Base-by-base conservation (phyloP, 352 stramenopile genomes). In the Aphanomyces astaci region DNA sequence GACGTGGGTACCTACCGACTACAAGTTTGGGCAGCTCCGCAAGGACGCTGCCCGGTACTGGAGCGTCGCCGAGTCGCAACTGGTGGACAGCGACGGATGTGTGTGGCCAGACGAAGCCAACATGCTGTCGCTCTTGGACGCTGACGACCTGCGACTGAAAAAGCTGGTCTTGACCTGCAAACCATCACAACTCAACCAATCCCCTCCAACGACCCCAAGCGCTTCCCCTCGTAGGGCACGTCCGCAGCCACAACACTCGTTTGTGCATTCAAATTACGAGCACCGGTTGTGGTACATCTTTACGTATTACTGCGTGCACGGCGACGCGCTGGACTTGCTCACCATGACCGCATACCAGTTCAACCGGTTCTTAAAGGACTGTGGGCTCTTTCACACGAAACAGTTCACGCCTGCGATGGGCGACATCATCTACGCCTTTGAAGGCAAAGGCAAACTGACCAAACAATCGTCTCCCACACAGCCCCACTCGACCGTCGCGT, bases 301-400 rank as follows among this genome's bases (percentile, higher is more conserved):
- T 45, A 89, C 82, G 7, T 90, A 84, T 72, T 92, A 92, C 68
- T 92, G 84, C 40, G 78, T 90, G 15, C 85, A 86, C 33, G 84
- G 84, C 28, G 84, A 90, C 60, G 83, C 78, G 31, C 79, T 88
- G 33, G 81, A 92, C 43, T 64, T 92, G 2, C 81, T 89, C 46
- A 84, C 71, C 31, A 84, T 92, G 49, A 83, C 78, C 51, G 77
- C 80, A 4, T 82, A 90, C 54, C 84, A 92, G 64, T 92, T 90
- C 66, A 86, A 84, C 71, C 81, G 79, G 31, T 69, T 90, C 0
- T 55, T 92, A 25, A 81, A 81, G 0, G 84, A 92, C 63, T 78
- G 79, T 2, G 70, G 74, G 4, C 72, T 92, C 2, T 82, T 90
- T 17, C 15, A 24, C 13, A 73, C 72, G 15, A 63, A 74, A 0